These are phyloP conservation scores for Begonia loranthoides DNA, from an alignment of 306 rosid genomes.

Conservation along the genomic window DNA sequence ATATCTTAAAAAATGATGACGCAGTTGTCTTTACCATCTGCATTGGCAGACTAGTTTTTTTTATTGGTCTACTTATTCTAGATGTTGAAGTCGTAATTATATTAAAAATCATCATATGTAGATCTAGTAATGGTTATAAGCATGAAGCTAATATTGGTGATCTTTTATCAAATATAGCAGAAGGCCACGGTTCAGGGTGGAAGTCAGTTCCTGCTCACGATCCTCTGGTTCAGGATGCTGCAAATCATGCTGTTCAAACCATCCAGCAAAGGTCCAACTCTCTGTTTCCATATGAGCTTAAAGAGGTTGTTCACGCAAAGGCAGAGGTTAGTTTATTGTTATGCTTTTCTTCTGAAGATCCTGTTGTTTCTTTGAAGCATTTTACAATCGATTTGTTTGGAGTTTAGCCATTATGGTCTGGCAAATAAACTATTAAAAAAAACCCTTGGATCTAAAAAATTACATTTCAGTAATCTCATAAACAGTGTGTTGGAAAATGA, in stretches of 20 bases:
- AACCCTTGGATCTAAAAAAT: background rate
- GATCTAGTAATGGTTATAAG: too few relatives aligned
- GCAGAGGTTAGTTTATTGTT: constrained; percentile 49
- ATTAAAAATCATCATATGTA: too few relatives aligned
- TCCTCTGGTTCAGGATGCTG: constrained; percentile 68
- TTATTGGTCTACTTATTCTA: too few relatives aligned
- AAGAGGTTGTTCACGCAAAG: constrained; percentile 56
- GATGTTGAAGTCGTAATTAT: too few relatives aligned
- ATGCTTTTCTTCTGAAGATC: background rate
- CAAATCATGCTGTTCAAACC: constrained; percentile 49
- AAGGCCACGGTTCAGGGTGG: constrained; percentile 43
- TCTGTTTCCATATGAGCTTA: constrained; percentile 39
- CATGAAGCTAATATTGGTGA: too few relatives aligned
- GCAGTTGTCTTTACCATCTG: too few relatives aligned
- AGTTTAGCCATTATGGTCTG: too few relatives aligned
- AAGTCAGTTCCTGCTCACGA: constrained; percentile 48
- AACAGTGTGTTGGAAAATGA: background rate
- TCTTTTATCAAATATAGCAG: constrained; percentile 12
- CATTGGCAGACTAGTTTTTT: too few relatives aligned
- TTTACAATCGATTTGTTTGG: too few relatives aligned
- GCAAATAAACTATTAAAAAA: too few relatives aligned
- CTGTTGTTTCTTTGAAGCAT: too few relatives aligned
- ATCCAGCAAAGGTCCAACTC: constrained; percentile 74
- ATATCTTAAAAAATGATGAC: too few relatives aligned
- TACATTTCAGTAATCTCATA: background rate